These are phyloP conservation scores for Rhodotorula sp. DNA, from an alignment of 1,284 basidiomycete species.

Conservation along the genomic window DNA sequence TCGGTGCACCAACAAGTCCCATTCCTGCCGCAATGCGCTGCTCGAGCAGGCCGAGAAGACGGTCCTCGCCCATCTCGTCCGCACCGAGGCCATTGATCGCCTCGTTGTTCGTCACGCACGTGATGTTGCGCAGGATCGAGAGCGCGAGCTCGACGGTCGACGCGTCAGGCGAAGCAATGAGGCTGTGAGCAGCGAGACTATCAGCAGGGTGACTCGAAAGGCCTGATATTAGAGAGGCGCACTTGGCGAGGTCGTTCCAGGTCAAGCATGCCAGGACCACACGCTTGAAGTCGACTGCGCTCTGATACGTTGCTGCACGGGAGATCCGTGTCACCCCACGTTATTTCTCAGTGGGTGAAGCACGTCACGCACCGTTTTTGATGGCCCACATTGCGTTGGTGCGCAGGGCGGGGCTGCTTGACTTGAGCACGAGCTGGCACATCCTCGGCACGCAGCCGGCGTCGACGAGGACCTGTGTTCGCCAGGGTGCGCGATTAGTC, in stretches of 20 bases:
- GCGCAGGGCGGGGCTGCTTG: constrained; percentile 14
- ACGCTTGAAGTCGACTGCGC: constrained; percentile 39
- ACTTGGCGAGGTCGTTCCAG: constrained; percentile 42
- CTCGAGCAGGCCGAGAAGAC: constrained; percentile 37
- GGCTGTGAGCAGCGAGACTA: neutral
- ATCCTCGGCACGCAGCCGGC: constrained; percentile 38
- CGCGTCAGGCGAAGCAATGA: neutral
- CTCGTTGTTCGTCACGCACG: constrained; percentile 33
- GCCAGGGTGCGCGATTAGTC: too few species aligned
- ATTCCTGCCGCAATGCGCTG: neutral
- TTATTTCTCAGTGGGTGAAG: neutral
- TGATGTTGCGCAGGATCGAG: constrained; percentile 44
- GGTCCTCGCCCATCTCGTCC: constrained; percentile 39
- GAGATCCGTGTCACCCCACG: too few species aligned
- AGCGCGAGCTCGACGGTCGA: constrained; percentile 36
- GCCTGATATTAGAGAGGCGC: neutral
- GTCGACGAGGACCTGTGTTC: constrained; percentile 32
- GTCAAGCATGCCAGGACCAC: constrained; percentile 33
- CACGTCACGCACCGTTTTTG: constrained; percentile 29
- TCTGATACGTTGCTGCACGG: constrained; percentile 29
- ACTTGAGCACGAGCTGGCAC: constrained; percentile 29
- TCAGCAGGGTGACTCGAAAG: neutral
- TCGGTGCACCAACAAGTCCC: neutral
- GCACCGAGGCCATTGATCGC: constrained; percentile 31
- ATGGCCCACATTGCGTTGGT: constrained; percentile 32